These are phyloP conservation scores for Debaryomycetaceae sp. DNA, from an alignment of 1,139 yeast species.

Conservation along the genomic window DNA sequence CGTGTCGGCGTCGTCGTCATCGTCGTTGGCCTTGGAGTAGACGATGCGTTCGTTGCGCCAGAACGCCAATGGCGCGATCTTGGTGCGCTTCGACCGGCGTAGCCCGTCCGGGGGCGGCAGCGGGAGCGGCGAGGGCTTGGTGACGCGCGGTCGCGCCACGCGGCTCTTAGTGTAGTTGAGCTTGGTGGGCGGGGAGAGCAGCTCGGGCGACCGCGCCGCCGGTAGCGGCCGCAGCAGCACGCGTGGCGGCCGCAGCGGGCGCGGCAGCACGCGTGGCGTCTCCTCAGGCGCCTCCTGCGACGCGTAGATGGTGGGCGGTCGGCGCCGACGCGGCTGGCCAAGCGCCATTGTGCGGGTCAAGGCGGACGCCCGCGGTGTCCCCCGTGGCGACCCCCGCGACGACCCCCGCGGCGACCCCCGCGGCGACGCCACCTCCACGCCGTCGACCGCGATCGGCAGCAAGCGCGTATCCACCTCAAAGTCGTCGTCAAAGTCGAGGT, in stretches of 20 bases:
- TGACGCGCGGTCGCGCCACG: slow-evolving; percentile 2
- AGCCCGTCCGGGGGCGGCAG: slow-evolving; percentile 46
- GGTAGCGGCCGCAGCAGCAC: no score
- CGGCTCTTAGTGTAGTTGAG: slow-evolving; percentile 1
- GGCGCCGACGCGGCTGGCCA: slow-evolving; percentile 25
- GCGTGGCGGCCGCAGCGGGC: no score
- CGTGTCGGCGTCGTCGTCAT: slow-evolving; percentile 27
- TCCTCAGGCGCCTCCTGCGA: no score
- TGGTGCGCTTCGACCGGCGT: slow-evolving; percentile 56
- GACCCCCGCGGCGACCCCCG: slow-evolving; percentile 1
- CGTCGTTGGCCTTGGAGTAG: slow-evolving; percentile 48
- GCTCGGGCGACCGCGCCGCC: no score
- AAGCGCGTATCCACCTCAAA: slow-evolving; percentile 1
- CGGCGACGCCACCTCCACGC: background rate
- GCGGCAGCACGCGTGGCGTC: no score
- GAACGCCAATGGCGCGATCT: slow-evolving; percentile 70
- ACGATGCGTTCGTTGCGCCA: slow-evolving; percentile 83
- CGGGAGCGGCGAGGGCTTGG: slow-evolving; percentile 35
- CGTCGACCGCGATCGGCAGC: slow-evolving; percentile 4
- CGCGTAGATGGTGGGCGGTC: no score
- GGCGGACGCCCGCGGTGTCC: background rate
- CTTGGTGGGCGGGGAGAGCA: slow-evolving; percentile 15
- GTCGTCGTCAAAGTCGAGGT: slow-evolving; percentile 9
- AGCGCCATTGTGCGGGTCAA: slow-evolving; percentile 41
- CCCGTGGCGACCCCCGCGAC: slow-evolving; percentile 1